A percentile compares a stretch with the other conserved stretches of the same genome.
Conservation (phyloP, 257 asterid genomes). For the Cruciata laevipes region DNA sequence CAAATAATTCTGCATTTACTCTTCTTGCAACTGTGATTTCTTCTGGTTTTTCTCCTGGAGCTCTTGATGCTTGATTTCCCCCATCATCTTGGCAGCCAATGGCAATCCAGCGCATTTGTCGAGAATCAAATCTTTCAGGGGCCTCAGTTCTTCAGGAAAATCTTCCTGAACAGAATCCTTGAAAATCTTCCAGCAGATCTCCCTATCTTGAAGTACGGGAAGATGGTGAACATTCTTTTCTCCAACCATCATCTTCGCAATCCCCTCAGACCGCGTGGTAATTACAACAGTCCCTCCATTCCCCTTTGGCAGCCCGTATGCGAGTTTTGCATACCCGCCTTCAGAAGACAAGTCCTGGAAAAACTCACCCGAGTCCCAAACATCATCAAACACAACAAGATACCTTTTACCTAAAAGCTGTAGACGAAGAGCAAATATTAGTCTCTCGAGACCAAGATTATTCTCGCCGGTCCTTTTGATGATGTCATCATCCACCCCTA, state of each 20-base stretch:
- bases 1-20: not conserved
- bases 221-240: constrained; percentile 25
- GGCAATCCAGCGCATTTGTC: constrained; percentile 34
- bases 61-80: constrained; percentile 17
- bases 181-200: constrained; percentile 39
- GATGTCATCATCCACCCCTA: constrained; percentile 30
- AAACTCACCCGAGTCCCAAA: constrained; percentile 12
- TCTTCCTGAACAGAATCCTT: constrained; percentile 18
- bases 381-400: constrained; percentile 44
- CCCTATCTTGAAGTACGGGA: not conserved
- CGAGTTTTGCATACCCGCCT: constrained; percentile 18
- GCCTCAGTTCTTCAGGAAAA: not conserved
- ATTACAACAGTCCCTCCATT: constrained; percentile 31
- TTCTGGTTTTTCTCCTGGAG: not conserved
- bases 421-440: constrained; percentile 26
- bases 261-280: constrained; percentile 23
- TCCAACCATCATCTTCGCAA: constrained; percentile 25
- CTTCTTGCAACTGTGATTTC: constrained; percentile 1
- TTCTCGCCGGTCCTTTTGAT: constrained; percentile 6
- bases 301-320: constrained; percentile 33
- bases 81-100: constrained; percentile 41
- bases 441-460: constrained; percentile 12
- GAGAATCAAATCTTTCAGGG: constrained; percentile 10
- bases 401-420: constrained; percentile 31
- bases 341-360: constrained; percentile 14